Evolutionary conservation across 2,329 filamentous ascomycete species (phyloP), one percentile per base, ranked within the genome.

Genomic region (Venturia aucupariae): DNA sequence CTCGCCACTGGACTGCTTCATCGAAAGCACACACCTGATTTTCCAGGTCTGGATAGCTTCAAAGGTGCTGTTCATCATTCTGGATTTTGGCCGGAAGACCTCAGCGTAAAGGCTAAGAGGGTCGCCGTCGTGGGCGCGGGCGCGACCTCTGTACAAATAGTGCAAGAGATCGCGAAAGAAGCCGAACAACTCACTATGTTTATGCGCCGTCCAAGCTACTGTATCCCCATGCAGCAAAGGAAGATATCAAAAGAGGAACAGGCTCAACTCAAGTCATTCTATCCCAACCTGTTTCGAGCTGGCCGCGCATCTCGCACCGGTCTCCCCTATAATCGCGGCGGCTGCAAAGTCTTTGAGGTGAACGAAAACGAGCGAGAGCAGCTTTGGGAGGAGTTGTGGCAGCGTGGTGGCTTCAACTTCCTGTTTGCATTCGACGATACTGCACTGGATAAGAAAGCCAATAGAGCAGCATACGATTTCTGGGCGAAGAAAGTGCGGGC

Each of bases 1-100:
- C 73, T 83, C 1, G 81, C 80, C 0, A 80, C 80, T 0, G 84
- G 84, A 0, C 84, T 86, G 65, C 80, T 81, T 88, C 81, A 85
- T 1, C 85, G 84, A 42, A 61, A 55, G 24, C 81, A 87, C 67
- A 81, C 84, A 46, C 62, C 62, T 13, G 48, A 39, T 13, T 41
- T 64, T 38, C 48, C 46, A 46, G 62, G 62, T 15, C 38, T 64
- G 27, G 24, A 38, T n/a, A 38, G 35, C 27, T 64, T 60, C 41
- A 41, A 64, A 60, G 62, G 62, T n/a, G 38, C n/a, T 27, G 15
- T 64, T 22, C 32, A 39, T n/a, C 62, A 64, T 35, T 64, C 62
- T 32, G 48, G 32, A 24, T 44, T 44, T 24, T 64, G 54, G 54
- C 51, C 48, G 13, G 48, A 59, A 24, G 32, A 44, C 13, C 62